These are phyloP conservation scores for Aspergillus costaricaensis DNA, from an alignment of 2,329 filamentous ascomycete genomes.

Conservation along the genomic window DNA sequence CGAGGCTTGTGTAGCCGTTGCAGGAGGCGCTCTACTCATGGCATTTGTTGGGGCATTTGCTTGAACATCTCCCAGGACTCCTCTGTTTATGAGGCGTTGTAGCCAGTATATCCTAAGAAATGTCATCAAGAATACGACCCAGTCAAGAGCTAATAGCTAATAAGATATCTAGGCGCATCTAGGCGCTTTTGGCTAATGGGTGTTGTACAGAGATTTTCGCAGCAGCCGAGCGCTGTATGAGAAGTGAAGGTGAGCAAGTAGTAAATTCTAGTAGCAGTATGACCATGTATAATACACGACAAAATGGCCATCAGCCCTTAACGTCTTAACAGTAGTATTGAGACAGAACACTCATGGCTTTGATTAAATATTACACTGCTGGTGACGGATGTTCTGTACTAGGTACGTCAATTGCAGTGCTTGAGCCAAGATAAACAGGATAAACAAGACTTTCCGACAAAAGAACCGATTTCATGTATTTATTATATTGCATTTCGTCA, in stretches of 20 bases:
- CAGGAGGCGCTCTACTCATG: conserved; percentile 64
- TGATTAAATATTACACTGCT: too few relatives aligned
- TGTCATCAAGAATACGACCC: neutral
- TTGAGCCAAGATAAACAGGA: too few relatives aligned
- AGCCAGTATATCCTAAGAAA: neutral
- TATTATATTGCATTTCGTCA: neutral
- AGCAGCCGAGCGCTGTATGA: neutral
- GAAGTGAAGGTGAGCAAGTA: neutral
- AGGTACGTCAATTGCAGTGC: too few relatives aligned
- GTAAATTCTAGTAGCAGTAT: too few relatives aligned
- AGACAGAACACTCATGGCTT: too few relatives aligned
- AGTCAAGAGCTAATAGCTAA: neutral
- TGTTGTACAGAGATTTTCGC: neutral
- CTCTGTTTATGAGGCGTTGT: conserved; percentile 12
- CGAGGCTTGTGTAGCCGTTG: conserved; percentile 64
- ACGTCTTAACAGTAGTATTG: too few relatives aligned
- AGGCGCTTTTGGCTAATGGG: neutral
- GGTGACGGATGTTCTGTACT: too few relatives aligned
- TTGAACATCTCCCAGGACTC: conserved; percentile 26
- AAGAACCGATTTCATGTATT: neutral
- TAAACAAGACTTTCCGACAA: too few relatives aligned
- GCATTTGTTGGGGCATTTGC: conserved; percentile 69
- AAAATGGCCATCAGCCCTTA: too few relatives aligned
- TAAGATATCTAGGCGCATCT: neutral
- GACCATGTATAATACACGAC: too few relatives aligned